These are phyloP conservation scores for Nyctanthes arbortristis DNA, from an alignment of 257 asterid genomes.

Conservation along the genomic window DNA sequence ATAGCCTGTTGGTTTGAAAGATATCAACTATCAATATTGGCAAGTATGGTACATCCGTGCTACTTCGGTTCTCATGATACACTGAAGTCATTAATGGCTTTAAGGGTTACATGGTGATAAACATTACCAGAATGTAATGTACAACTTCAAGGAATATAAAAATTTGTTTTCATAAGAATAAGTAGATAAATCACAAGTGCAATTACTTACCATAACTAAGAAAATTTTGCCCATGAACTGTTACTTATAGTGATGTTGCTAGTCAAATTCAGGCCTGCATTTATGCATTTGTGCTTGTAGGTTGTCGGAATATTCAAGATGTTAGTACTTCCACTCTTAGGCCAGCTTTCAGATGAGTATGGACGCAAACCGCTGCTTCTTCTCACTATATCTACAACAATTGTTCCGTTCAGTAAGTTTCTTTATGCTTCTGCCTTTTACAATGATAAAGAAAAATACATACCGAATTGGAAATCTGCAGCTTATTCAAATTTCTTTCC, in stretches of 20 bases:
- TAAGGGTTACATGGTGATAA: not conserved
- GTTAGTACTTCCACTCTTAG: slow-evolving; percentile 81
- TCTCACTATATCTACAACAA: slow-evolving; percentile 70
- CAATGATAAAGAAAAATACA: not conserved
- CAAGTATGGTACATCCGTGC: not conserved
- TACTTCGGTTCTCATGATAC: not conserved
- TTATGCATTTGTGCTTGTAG: slow-evolving; percentile 40
- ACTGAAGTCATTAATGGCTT: not conserved
- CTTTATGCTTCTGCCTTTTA: slow-evolving; percentile 5
- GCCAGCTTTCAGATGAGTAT: slow-evolving; percentile 90
- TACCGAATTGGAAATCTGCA: not conserved
- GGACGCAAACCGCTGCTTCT: slow-evolving; percentile 94
- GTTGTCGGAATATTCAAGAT: slow-evolving; percentile 86
- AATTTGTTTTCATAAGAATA: not conserved
- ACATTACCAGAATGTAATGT: not conserved
- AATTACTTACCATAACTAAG: not conserved
- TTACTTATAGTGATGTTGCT: not conserved
- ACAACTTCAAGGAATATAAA: not conserved
- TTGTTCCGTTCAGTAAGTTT: slow-evolving; percentile 76
- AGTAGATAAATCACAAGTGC: not conserved
- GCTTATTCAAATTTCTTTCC: not conserved
- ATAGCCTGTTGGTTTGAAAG: not conserved
- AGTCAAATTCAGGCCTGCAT: slow-evolving; percentile 14
- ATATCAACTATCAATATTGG: not conserved
- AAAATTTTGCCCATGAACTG: not conserved